Percentiles rank a stretch among this genome's conserved stretches.
Conservation (phyloP, 106 monocot genomes). For the Dendrobium nobile region DNA sequence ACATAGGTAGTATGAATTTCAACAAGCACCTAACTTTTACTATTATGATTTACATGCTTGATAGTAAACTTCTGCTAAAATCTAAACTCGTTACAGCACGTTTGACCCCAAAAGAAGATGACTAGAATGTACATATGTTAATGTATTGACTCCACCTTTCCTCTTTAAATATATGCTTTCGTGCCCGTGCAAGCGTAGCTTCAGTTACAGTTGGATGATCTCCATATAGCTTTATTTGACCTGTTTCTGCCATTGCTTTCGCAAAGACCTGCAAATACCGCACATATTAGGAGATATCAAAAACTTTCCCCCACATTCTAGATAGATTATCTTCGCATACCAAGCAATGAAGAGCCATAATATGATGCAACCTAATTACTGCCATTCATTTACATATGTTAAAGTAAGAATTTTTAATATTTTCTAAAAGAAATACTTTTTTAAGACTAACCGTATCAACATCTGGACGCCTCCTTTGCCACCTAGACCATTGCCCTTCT, state of each 20-base stretch:
- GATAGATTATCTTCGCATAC: neutral
- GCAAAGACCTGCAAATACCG: conserved; percentile 66
- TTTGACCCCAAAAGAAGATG: neutral
- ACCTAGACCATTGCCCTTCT: conserved; percentile 93
- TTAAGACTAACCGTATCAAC: conserved; percentile 71
- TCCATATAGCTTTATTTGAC: conserved; percentile 94
- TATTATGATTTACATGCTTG: neutral
- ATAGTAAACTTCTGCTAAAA: neutral
- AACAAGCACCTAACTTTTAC: neutral
- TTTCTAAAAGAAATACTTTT: neutral
- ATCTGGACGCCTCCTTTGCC: conserved; percentile 93
- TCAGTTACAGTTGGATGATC: conserved; percentile 85
- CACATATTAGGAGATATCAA: neutral
- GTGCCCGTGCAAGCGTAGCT: conserved; percentile 81
- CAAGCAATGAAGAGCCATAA: neutral
- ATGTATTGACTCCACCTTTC: conserved; percentile 56
- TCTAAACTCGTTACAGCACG: neutral
- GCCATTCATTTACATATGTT: no score
- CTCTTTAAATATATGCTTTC: conserved; percentile 79
- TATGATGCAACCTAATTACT: neutral
- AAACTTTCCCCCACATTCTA: neutral
- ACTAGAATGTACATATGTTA: neutral
- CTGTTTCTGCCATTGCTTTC: conserved; percentile 95
- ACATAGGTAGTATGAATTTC: neutral
- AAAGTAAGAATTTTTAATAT: neutral